Evolutionary conservation across 495 filamentous ascomycete species (phyloP).

Genomic region (Rhizodiscina lignyota): DNA sequence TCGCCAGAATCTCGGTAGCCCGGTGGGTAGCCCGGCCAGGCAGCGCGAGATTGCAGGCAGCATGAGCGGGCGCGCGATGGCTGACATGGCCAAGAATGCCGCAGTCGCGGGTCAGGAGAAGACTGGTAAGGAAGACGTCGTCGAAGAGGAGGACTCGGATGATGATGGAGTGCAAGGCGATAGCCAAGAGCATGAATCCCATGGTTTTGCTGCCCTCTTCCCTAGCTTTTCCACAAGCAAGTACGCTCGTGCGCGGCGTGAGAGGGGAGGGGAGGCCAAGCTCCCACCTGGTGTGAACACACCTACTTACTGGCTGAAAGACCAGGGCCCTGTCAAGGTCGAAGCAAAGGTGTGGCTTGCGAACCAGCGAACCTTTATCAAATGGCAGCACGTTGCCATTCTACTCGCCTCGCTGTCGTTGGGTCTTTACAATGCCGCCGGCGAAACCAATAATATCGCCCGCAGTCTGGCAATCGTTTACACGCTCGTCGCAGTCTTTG

Average conservation of each 20-base stretch:
- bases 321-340: conserved; percentile 73
- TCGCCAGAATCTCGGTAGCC: conserved; percentile 7
- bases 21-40: conserved; percentile 11
- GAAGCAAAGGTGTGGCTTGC: conserved; percentile 98
- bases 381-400: conserved; percentile 89
- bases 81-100: conserved; percentile 7
- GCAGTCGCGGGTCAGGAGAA: conserved; percentile 6
- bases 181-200: conserved; percentile 9
- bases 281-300: conserved; percentile 77
- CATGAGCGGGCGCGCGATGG: not conserved
- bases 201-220: conserved; percentile 33
- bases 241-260: conserved; percentile 41
- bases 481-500: conserved; percentile 63
- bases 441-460: conserved; percentile 51
- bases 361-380: conserved; percentile 93
- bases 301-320: conserved; percentile 78
- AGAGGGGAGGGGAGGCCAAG: conserved; percentile 12
- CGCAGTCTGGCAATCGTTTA: conserved; percentile 65
- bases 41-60: not conserved
- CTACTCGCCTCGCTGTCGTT: conserved; percentile 69
- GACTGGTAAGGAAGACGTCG: conserved; percentile 17
- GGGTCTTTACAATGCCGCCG: conserved; percentile 74
- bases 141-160: conserved; percentile 25
- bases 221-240: conserved; percentile 59
- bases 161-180: conserved; percentile 19